Evolutionary conservation across 495 filamentous ascomycete genomes (phyloP).

Genomic region (Lophiostoma macrostomum): DNA sequence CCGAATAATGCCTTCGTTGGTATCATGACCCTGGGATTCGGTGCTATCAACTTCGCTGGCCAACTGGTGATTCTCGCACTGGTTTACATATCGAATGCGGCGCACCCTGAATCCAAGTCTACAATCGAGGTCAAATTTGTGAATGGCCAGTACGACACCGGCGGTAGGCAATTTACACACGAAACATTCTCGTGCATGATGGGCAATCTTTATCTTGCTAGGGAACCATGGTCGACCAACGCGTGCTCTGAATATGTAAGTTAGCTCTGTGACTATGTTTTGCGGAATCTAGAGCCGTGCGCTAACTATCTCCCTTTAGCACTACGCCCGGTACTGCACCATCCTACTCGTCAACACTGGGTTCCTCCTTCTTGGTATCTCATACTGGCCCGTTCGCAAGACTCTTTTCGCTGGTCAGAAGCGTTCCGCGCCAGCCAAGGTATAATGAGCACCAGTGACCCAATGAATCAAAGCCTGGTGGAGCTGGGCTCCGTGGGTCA

Average conservation of each 20-base stretch:
- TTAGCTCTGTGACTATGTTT: background rate
- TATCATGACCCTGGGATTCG: background rate
- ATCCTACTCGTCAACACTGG: background rate
- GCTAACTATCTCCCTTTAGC: background rate
- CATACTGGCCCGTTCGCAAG: slow-evolving; percentile 6
- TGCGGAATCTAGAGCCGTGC: background rate
- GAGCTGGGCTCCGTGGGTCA: slow-evolving; percentile 5
- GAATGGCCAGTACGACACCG: slow-evolving; percentile 1
- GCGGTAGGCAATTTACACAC: background rate
- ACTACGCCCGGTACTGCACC: slow-evolving; percentile 4
- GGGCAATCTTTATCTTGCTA: slow-evolving; percentile 3
- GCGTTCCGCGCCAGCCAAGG: background rate
- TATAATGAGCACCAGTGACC: background rate
- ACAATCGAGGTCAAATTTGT: background rate
- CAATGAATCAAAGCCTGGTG: background rate
- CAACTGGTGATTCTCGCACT: slow-evolving; percentile 3
- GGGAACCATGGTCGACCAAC: slow-evolving; percentile 6
- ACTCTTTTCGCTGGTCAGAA: background rate
- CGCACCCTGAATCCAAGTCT: background rate
- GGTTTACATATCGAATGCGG: background rate
- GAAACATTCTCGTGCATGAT: slow-evolving; percentile 5
- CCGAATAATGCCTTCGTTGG: slow-evolving; percentile 1
- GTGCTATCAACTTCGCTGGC: background rate
- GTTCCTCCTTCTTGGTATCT: background rate
- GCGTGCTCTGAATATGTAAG: slow-evolving; percentile 14